Percentiles rank a stretch among this genome's conserved stretches.
These are phyloP conservation scores for Taphrina pruni DNA, from an alignment of 1,139 yeast genomes.

Conservation along the genomic window DNA sequence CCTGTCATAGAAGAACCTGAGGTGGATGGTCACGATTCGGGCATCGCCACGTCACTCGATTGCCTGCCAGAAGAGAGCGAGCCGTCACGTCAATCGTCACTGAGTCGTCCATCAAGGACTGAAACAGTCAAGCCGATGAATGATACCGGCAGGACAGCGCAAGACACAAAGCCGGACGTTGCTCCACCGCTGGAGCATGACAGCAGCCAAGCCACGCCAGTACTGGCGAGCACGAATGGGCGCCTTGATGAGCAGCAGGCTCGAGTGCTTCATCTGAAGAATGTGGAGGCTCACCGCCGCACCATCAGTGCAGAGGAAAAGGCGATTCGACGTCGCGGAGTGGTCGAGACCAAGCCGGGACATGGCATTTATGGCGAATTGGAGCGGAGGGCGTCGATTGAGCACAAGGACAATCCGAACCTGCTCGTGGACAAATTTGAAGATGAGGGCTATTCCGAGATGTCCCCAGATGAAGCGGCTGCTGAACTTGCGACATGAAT, in stretches of 20 bases:
- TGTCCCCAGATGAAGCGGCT: constrained; percentile 12
- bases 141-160: background rate
- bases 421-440: constrained; percentile 6
- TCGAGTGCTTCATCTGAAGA: background rate
- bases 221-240: constrained; percentile 7
- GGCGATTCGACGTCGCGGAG: constrained; percentile 15
- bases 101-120: constrained; percentile 2
- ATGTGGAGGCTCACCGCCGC: constrained; percentile 4
- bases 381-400: constrained; percentile 13
- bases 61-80: constrained; percentile 37
- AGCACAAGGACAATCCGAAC: constrained; percentile 1
- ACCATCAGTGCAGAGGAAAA: constrained; percentile 5
- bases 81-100: constrained; percentile 38
- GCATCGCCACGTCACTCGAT: constrained; percentile 29
- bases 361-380: constrained; percentile 19
- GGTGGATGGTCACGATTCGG: constrained; percentile 32
- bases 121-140: background rate
- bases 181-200: constrained; percentile 28
- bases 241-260: constrained; percentile 6
- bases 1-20: constrained; percentile 14
- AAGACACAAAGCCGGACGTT: background rate
- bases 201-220: constrained; percentile 8
- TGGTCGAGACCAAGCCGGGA: constrained; percentile 6
- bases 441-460: constrained; percentile 30
- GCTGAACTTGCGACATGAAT: background rate